Conservation (phyloP, 2,329 filamentous ascomycete genomes). For the Lachnellula occidentalis region DNA sequence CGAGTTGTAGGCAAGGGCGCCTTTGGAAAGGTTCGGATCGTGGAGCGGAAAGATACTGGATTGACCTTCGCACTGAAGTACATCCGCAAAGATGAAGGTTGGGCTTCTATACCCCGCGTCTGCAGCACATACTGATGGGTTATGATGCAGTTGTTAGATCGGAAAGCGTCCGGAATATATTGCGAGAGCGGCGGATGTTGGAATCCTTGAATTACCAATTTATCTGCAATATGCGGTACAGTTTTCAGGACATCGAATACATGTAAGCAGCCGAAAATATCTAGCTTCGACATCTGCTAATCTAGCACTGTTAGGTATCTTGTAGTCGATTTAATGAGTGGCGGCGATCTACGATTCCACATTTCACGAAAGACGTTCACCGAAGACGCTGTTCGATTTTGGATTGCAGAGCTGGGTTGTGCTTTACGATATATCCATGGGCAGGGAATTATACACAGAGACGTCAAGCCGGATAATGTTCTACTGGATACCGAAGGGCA, state of each 20-base stretch:
- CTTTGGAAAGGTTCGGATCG: constrained; percentile 97
- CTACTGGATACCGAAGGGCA: constrained; percentile 84
- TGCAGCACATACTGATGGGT: constrained; percentile 9
- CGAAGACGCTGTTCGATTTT: constrained; percentile 93
- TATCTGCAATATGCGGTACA: constrained; percentile 96
- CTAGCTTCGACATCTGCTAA: constrained; percentile 6
- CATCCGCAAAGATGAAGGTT: constrained; percentile 97
- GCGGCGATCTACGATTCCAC: constrained; percentile 93
- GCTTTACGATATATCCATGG: constrained; percentile 81
- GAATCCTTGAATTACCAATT: constrained; percentile 98
- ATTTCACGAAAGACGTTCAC: constrained; percentile 98
- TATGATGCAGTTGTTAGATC: constrained; percentile 75
- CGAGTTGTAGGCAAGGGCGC: constrained; percentile 96
- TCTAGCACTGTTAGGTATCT: constrained; percentile 57
- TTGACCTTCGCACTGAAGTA: constrained; percentile 96
- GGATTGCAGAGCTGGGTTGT: constrained; percentile 92
- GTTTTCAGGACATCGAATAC: constrained; percentile 98
- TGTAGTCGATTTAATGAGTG: constrained; percentile 96
- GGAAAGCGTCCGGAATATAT: constrained; percentile 96
- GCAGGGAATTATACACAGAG: constrained; percentile 84
- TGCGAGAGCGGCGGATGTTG: constrained; percentile 94
- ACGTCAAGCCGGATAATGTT: constrained; percentile 90
- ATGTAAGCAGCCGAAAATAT: constrained; percentile 55
- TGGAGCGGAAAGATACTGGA: constrained; percentile 92
- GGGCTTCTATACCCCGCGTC: constrained; percentile 30